Percentiles rank a stretch among this genome's conserved stretches.
These are phyloP conservation scores for Chlorella sp. DNA, from an alignment of 139 green algal genomes.

Conservation along the genomic window DNA sequence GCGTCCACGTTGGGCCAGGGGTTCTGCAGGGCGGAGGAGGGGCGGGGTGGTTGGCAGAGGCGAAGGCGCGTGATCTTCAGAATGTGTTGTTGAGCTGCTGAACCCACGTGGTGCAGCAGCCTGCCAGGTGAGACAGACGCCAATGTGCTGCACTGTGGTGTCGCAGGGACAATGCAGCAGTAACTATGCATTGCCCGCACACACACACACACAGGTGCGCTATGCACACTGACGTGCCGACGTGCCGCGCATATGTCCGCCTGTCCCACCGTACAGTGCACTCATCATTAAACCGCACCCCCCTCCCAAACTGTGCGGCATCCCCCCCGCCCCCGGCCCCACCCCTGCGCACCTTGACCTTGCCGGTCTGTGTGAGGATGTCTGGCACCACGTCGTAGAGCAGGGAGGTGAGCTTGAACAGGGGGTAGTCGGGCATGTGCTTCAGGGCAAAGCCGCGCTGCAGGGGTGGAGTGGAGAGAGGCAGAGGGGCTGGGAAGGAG, in stretches of 20 bases:
- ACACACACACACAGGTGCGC: too few species aligned
- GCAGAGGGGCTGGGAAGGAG: too few species aligned
- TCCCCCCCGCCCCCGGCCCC: too few species aligned
- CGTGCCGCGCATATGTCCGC: too few species aligned
- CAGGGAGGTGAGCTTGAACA: slow-evolving; percentile 92
- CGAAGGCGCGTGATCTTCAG: neutral
- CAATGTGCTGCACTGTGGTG: too few species aligned
- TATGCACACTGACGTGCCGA: too few species aligned
- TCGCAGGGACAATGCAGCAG: too few species aligned
- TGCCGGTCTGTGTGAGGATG: slow-evolving; percentile 90
- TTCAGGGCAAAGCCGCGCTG: slow-evolving; percentile 94
- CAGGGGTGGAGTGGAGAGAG: neutral
- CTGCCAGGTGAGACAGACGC: too few species aligned
- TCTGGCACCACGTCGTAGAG: slow-evolving; percentile 95
- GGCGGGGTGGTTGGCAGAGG: neutral
- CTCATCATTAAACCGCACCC: neutral
- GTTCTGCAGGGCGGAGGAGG: slow-evolving; percentile 77
- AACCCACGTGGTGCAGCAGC: too few species aligned
- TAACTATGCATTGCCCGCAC: too few species aligned
- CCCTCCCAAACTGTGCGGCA: too few species aligned
- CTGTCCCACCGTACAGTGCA: neutral
- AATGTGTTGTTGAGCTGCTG: too few species aligned
- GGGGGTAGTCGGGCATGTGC: slow-evolving; percentile 92
- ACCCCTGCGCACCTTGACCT: slow-evolving; percentile 69
- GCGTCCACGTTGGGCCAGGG: slow-evolving; percentile 99